Base-by-base conservation (phyloP, 1,139 yeast genomes). In the Suhomyces terraborum region DNA sequence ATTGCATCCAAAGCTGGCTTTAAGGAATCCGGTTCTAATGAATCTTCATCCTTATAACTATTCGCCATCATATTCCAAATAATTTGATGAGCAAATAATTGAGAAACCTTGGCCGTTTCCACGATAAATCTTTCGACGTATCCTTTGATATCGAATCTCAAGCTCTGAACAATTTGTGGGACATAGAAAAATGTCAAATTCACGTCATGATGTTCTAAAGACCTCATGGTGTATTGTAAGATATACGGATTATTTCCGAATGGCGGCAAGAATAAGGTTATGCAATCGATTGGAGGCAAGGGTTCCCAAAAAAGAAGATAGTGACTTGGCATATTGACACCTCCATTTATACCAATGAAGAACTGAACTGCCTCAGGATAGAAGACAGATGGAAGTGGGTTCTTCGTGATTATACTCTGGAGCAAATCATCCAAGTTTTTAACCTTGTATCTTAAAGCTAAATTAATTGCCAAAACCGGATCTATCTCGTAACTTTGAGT, bases 21-120 rank as follows among this genome's bases (percentile, higher is more conserved):
- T 51, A 93, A 71, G 0, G 79, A 71, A 64, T 93, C 97, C 4
- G 96, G 96, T 4, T 77, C 74, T 0, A 78, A 70, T 1, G 86
- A 83, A 20, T 88, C 95, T 56, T 93, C 98, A 59, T 88, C 98
- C 54, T 84, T 85, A 62, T 78, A 93, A 49, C 93, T 80, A 60
- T 94, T 94, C 1, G 99, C 98, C 55, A 86, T 68, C 85, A 94
- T 88, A 57, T 94, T 94, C 99, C 99, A 94, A 47, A 94, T 88
- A 50, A 94, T 91, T 64, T 94, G 99, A 63, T 94, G 99, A 0
- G 98, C 91, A 71, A 94, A 94, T 48, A 91, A 71, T 54, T 87
- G 95, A 26, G 95, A 84, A 17, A 89, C 87, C 56, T 85, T 84
- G 3, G 96, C 98, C 0, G 98, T 88, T 59, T 93, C 98, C 45